Percentiles rank a stretch among this genome's conserved stretches.
Evolutionary conservation across 768 basidiomycete species (phyloP).

Genomic region (Rhodotorula kratochvilovae): DNA sequence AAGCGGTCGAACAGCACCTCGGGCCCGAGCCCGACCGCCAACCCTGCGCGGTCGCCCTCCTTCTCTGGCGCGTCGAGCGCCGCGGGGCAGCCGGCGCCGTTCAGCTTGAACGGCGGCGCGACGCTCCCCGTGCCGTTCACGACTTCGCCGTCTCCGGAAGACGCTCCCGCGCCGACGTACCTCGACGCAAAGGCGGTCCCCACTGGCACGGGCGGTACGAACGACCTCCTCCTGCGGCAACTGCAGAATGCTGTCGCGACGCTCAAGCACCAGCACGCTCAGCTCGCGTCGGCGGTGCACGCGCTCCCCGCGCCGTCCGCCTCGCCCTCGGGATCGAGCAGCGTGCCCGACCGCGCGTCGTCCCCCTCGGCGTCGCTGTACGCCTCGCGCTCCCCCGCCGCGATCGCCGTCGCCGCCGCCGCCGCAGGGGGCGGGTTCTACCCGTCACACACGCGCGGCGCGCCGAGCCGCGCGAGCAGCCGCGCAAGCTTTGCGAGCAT

Average conservation of each 20-base stretch:
- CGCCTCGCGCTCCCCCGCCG: neutral
- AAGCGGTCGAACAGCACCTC: slow-evolving; percentile 26
- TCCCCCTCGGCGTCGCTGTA: neutral
- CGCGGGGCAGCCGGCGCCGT: neutral
- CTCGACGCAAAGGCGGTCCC: neutral
- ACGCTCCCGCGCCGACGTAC: neutral
- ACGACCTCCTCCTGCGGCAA: slow-evolving; percentile 14
- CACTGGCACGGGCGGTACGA: neutral
- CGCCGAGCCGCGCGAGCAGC: slow-evolving; percentile 6
- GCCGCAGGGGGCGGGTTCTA: neutral
- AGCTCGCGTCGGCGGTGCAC: neutral
- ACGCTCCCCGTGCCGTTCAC: neutral
- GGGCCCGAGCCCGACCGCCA: neutral
- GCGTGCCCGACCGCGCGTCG: neutral
- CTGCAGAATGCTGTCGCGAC: neutral
- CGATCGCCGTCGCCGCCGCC: neutral
- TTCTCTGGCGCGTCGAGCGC: neutral
- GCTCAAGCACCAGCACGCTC: neutral
- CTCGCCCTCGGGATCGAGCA: neutral
- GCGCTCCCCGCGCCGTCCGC: neutral
- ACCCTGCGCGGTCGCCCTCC: neutral
- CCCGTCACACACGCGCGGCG: slow-evolving; percentile 13
- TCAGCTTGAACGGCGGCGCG: neutral
- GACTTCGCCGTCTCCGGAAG: neutral
- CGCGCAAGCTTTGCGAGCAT: slow-evolving; percentile 25